phyloP scores from a whole-genome alignment of 208 protist genomes.

The Ichthyophonus hoferi region DNA sequence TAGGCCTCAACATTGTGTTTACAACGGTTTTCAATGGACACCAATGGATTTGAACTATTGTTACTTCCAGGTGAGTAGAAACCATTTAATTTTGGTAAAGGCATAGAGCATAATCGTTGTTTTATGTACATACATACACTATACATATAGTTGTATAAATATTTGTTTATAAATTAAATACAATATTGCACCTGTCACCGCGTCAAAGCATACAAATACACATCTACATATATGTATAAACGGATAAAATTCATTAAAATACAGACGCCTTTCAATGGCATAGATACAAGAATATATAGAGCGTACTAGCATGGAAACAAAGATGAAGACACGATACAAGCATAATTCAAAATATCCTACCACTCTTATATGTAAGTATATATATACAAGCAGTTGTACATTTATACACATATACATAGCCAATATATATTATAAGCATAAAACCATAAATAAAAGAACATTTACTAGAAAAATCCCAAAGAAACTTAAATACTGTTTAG shows the following conservation, averaged over 20 bases:
- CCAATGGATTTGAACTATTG: not conserved
- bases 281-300: too few relatives aligned
- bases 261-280: too few relatives aligned
- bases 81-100: not conserved
- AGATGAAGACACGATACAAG: too few relatives aligned
- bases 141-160: not conserved
- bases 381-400: not conserved
- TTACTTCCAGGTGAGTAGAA: not conserved
- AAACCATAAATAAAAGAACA: too few relatives aligned
- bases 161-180: not conserved
- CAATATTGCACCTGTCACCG: too few relatives aligned
- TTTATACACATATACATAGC: not conserved
- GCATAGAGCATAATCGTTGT: not conserved
- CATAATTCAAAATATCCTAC: too few relatives aligned
- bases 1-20: not conserved
- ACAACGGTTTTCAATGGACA: not conserved
- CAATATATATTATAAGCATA: too few relatives aligned
- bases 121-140: not conserved
- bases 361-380: not conserved
- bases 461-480: not conserved
- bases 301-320: too few relatives aligned
- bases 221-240: too few relatives aligned
- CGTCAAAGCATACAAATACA: too few relatives aligned
- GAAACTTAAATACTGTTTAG: not conserved
- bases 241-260: too few relatives aligned